A percentile compares a stretch with the other conserved stretches of the same genome.
Conservation (phyloP, 192 early-diverging fungal species). For the Podila epigama region DNA sequence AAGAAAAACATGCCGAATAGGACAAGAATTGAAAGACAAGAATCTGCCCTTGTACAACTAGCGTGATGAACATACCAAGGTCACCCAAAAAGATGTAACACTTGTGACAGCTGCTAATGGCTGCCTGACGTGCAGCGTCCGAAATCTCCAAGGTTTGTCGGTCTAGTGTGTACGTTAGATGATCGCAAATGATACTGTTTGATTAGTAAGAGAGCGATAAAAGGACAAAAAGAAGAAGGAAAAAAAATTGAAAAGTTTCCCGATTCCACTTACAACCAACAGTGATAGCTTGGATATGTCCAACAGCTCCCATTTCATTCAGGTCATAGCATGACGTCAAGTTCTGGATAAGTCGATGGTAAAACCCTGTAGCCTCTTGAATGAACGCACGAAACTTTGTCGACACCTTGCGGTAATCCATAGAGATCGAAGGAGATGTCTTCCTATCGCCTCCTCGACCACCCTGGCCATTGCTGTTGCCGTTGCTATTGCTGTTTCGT, state of each 20-base stretch:
- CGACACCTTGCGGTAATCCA: conserved; percentile 43
- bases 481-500: conserved; percentile 21
- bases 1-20: conserved; percentile 2
- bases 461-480: too few species aligned
- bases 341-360: conserved; percentile 56
- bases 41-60: neutral
- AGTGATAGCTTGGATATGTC: conserved; percentile 34
- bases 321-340: conserved; percentile 52
- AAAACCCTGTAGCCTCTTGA: conserved; percentile 61
- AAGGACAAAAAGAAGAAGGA: neutral
- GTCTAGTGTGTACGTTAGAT: conserved; percentile 3
- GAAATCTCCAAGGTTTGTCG: conserved; percentile 25
- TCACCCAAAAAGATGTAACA: conserved; percentile 73
- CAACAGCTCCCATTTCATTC: conserved; percentile 34
- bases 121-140: conserved; percentile 36
- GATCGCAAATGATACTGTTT: neutral
- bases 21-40: neutral
- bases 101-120: conserved; percentile 56
- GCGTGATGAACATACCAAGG: conserved; percentile 53
- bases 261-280: conserved; percentile 33
- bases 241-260: too few species aligned
- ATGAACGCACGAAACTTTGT: conserved; percentile 56
- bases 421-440: conserved; percentile 13
- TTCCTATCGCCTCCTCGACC: conserved; percentile 34
- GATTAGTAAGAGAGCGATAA: neutral